Evolutionary conservation across 2,329 filamentous ascomycete species (phyloP).

Genomic region (Westerdykella aurantiaca): DNA sequence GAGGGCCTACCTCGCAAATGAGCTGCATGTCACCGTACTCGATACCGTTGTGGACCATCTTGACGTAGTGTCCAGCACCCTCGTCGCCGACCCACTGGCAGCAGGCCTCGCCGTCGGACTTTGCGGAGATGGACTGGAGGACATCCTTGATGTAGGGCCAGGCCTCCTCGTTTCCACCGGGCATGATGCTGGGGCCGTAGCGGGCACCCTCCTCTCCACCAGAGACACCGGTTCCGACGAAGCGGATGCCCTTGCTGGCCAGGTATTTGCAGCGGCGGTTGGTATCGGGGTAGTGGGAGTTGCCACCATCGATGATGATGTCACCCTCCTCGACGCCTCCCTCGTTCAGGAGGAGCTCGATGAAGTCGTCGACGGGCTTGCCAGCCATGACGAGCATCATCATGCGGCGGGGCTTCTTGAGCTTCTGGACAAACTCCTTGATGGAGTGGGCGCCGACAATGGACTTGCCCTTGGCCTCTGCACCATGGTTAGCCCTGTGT

Average conservation of each 20-base stretch:
- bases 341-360: slow-evolving; percentile 72
- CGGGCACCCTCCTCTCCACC: slow-evolving; percentile 99
- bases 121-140: slow-evolving; percentile 95
- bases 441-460: slow-evolving; percentile 89
- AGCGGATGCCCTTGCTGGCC: slow-evolving; percentile 77
- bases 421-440: slow-evolving; percentile 91
- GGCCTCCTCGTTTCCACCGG: slow-evolving; percentile 95
- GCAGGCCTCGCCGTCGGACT: slow-evolving; percentile 95
- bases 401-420: slow-evolving; percentile 93
- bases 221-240: slow-evolving; percentile 95
- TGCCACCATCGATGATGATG: slow-evolving; percentile 99
- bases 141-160: slow-evolving; percentile 98
- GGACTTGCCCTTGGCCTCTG: slow-evolving; percentile 66
- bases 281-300: slow-evolving; percentile 98
- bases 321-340: slow-evolving; percentile 56
- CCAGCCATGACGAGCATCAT: slow-evolving; percentile 99
- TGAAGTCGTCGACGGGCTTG: slow-evolving; percentile 97
- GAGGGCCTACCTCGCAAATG: slow-evolving; percentile 78
- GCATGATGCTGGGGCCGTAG: slow-evolving; percentile 96
- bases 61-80: slow-evolving; percentile 99
- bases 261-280: slow-evolving; percentile 96
- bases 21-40: slow-evolving; percentile 99
- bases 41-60: slow-evolving; percentile 99
- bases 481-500: slow-evolving; percentile 20
- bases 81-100: slow-evolving; percentile 99